phyloP scores from a whole-genome alignment of 768 basidiomycete genomes.

The Porphyrellus cyaneotinctus region DNA sequence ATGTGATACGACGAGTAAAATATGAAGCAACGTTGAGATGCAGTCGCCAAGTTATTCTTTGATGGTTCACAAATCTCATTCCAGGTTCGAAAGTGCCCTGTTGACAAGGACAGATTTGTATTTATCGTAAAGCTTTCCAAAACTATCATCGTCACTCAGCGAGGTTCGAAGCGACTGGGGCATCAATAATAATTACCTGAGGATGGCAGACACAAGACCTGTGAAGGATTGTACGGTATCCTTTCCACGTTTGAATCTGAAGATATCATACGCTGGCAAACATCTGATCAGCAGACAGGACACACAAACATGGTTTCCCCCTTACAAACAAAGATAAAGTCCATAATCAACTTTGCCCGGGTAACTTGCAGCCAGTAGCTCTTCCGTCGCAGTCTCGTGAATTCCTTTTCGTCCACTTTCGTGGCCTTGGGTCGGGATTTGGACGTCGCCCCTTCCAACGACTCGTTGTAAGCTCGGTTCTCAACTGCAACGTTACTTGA shows the following conservation, averaged over 20 bases:
- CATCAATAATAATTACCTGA: conserved; percentile 62
- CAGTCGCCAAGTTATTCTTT: not conserved
- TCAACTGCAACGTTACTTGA: conserved; percentile 48
- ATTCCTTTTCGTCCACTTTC: conserved; percentile 67
- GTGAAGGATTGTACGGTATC: conserved; percentile 59
- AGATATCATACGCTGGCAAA: conserved; percentile 72
- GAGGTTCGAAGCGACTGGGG: not conserved
- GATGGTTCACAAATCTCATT: conserved; percentile 9
- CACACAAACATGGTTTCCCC: conserved; percentile 17
- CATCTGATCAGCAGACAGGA: conserved; percentile 5
- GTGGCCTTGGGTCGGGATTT: conserved; percentile 59
- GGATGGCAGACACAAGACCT: conserved; percentile 64
- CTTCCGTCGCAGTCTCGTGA: conserved; percentile 61
- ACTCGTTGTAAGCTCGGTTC: conserved; percentile 67
- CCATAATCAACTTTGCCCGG: conserved; percentile 72
- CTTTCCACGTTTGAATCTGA: conserved; percentile 59
- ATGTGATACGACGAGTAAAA: not conserved
- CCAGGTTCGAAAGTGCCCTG: conserved; percentile 26
- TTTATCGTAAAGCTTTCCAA: conserved; percentile 70
- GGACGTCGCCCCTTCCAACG: conserved; percentile 63
- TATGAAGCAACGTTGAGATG: not conserved
- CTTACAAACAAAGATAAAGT: conserved; percentile 84
- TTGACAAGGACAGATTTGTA: conserved; percentile 63
- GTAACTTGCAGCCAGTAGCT: conserved; percentile 74
- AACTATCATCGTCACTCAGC: conserved; percentile 40